phyloP scores from a whole-genome alignment of 805 yeast genomes.

The Blastobotrys peoriensis region DNA sequence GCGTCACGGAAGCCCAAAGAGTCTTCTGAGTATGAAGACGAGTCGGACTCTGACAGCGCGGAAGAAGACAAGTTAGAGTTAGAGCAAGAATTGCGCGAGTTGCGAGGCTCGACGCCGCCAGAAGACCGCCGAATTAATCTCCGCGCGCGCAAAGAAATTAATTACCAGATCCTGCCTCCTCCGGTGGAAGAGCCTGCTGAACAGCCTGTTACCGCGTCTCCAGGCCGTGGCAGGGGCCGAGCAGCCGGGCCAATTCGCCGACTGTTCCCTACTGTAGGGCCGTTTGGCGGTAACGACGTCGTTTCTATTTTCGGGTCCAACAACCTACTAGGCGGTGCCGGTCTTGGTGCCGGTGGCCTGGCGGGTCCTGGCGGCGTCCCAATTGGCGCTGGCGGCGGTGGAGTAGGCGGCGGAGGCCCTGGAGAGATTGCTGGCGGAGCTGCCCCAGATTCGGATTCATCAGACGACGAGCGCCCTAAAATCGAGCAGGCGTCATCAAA shows the following conservation, averaged over 20 bases:
- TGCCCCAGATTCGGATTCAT: constrained; percentile 38
- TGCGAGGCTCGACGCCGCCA: constrained; percentile 37
- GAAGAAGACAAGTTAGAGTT: constrained; percentile 8
- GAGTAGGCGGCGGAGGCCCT: constrained; percentile 11
- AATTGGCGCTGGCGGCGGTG: constrained; percentile 29
- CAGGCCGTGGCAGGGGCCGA: constrained; percentile 31
- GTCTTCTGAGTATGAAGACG: constrained; percentile 9
- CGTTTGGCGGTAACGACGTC: constrained; percentile 96
- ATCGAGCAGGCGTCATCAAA: constrained; percentile 14
- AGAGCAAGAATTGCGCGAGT: constrained; percentile 20
- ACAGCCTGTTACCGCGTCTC: constrained; percentile 25
- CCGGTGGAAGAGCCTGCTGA: constrained; percentile 35
- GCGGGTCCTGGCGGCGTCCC: too few relatives aligned
- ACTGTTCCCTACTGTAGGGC: constrained; percentile 90
- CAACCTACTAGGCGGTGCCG: too few relatives aligned
- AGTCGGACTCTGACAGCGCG: constrained; percentile 6
- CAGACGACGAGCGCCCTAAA: constrained; percentile 36
- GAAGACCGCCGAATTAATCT: constrained; percentile 37
- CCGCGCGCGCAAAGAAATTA: constrained; percentile 65
- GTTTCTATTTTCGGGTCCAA: constrained; percentile 77
- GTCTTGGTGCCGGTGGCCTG: too few relatives aligned
- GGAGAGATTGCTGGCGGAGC: not conserved
- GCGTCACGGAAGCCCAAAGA: constrained; percentile 1
- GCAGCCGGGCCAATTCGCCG: constrained; percentile 46
- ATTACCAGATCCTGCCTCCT: constrained; percentile 83